Base-by-base conservation (phyloP, 202 grass and related monocot genomes). In the Setaria italica region DNA sequence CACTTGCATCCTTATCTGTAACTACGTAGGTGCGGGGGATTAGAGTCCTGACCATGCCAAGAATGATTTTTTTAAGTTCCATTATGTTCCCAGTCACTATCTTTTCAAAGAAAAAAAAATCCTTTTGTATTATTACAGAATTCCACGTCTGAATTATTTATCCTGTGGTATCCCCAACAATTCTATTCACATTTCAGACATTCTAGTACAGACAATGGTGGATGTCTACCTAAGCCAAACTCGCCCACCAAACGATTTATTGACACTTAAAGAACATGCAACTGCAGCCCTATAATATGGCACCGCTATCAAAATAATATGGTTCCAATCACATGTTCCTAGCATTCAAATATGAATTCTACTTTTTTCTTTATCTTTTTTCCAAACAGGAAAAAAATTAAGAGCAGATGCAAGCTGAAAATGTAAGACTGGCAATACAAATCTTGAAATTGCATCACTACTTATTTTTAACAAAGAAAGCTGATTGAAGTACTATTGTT, bases 171-270 rank as follows among this genome's bases (percentile, higher is more conserved):
- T 39, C n/a, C 39, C 70, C 3, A 48, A 42, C 33, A 84, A 47
- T 9, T 78, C 20, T 76, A 67, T 30, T 55, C 10, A 4, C 32
- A 34, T 65, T n/a, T 73, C 34, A 34, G 63, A 54, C 37, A 74
- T 74, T 86, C 10, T 57, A 69, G 50, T 2, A 77, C 74, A 4
- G 20, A 82, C 12, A 56, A 67, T 5, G 15, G 82, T 47, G n/a
- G 79, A 54, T 46, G 58, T 20, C 66, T 20, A 45, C n/a, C 33
- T 32, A 75, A 33, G 4, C 7, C 4, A 34, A 58, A 30, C 14
- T 14, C 6, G 45, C 25, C 1, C 19, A 55, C 2, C 51, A 78
- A 67, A 30, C 68, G 65, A 25, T 53, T 74, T 33, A 17, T 2
- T 56, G 29, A 13, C 17, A 78, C 37, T 49, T 25, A 25, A 20